phyloP scores from a whole-genome alignment of 2,329 filamentous ascomycete species.

The Claviceps capensis region DNA sequence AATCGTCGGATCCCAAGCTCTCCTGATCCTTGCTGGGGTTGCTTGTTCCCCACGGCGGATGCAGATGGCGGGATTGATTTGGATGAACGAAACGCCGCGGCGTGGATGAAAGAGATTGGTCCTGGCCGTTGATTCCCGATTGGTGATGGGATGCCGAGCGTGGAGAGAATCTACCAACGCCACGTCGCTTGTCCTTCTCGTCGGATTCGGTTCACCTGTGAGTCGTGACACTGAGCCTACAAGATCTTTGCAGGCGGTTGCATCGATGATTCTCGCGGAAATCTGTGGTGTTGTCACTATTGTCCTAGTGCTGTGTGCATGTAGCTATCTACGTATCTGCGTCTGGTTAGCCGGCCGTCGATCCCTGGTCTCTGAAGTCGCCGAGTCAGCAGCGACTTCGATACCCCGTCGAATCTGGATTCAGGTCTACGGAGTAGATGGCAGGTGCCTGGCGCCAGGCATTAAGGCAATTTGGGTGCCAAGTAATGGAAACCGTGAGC shows the following conservation, averaged over 20 bases:
- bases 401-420: not conserved
- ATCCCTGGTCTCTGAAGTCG: not conserved
- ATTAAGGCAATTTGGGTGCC: not conserved
- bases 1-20: not conserved
- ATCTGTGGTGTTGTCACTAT: not conserved
- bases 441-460: not conserved
- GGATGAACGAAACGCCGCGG: not conserved
- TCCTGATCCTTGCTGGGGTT: slow-evolving; percentile 1
- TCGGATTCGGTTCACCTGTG: too few relatives aligned
- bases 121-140: slow-evolving; percentile 1
- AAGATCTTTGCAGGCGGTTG: not conserved
- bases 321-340: not conserved
- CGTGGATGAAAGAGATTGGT: not conserved
- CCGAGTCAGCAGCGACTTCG: not conserved
- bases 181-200: not conserved
- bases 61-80: not conserved
- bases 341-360: not conserved
- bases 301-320: not conserved
- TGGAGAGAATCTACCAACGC: not conserved
- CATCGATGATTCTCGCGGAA: not conserved
- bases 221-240: not conserved
- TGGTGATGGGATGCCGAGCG: slow-evolving; percentile 1
- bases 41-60: not conserved
- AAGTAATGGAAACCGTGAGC: not conserved
- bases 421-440: not conserved